Evolutionary conservation across 192 early-diverging fungal species (phyloP).

Genomic region (Kickxella alabastrina): DNA sequence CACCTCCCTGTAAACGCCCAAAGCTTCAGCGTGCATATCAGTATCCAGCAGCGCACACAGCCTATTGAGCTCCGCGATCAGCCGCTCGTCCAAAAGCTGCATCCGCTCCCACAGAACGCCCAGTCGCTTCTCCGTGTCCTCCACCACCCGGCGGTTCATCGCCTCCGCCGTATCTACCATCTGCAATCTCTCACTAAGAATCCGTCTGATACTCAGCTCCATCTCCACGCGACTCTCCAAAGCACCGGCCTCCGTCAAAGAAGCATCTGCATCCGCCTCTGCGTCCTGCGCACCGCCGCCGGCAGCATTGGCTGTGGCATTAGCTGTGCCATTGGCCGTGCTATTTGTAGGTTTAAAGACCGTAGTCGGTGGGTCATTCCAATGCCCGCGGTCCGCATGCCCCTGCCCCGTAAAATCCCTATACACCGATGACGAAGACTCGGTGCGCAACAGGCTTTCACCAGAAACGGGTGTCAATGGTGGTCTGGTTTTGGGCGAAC

Average conservation of each 20-base stretch:
- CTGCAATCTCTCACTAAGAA: background rate
- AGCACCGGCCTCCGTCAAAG: slow-evolving; percentile 4
- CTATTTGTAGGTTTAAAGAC: slow-evolving; percentile 38
- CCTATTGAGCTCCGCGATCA: slow-evolving; percentile 10
- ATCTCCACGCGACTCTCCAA: background rate
- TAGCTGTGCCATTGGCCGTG: slow-evolving; percentile 10
- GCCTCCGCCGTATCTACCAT: background rate
- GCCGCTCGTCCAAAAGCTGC: slow-evolving; percentile 17
- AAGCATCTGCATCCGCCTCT: slow-evolving; percentile 4
- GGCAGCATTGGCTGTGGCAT: slow-evolving; percentile 3
- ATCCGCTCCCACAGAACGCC: slow-evolving; percentile 15
- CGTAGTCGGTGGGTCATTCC: slow-evolving; percentile 52
- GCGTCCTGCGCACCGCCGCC: slow-evolving; percentile 9
- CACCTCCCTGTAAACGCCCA: slow-evolving; percentile 15
- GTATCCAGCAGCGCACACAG: slow-evolving; percentile 19
- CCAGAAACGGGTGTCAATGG: no score
- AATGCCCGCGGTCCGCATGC: slow-evolving; percentile 48
- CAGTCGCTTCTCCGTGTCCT: slow-evolving; percentile 33
- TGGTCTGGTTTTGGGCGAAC: no score
- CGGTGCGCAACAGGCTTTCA: slow-evolving; percentile 19
- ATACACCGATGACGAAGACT: slow-evolving; percentile 32
- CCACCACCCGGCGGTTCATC: slow-evolving; percentile 21
- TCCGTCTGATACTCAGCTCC: slow-evolving; percentile 1
- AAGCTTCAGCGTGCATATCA: slow-evolving; percentile 10
- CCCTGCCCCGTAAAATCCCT: slow-evolving; percentile 40